Evolutionary conservation across 306 rosid species (phyloP).

Genomic region (peach (Prunus persica)): DNA sequence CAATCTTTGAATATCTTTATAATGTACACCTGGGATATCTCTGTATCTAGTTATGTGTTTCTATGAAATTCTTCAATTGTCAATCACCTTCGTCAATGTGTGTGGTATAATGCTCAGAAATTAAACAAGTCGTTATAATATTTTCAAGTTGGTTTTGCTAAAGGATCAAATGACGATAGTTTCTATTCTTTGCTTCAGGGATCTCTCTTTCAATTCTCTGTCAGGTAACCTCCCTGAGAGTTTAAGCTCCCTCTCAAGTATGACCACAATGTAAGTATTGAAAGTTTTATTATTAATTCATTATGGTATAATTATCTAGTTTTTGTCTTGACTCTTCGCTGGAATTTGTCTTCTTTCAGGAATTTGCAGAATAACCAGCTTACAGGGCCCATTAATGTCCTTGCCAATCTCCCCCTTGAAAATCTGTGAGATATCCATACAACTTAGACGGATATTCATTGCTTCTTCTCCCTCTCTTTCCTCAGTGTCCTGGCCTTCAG

Average conservation of each 20-base stretch:
- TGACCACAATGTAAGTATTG: conserved; percentile 56
- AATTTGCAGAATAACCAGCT: conserved; percentile 85
- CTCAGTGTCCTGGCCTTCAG: conserved; percentile 6
- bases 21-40: conserved; percentile 7
- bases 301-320: conserved; percentile 15
- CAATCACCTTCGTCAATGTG: neutral
- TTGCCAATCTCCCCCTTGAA: conserved; percentile 80
- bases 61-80: neutral
- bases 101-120: too few relatives aligned
- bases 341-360: conserved; percentile 42
- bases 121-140: too few relatives aligned
- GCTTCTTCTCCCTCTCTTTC: neutral
- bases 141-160: neutral
- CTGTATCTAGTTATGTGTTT: neutral
- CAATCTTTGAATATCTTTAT: neutral
- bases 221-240: conserved; percentile 79
- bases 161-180: conserved; percentile 13
- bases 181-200: conserved; percentile 61
- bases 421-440: conserved; percentile 50
- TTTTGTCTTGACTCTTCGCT: conserved; percentile 21
- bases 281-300: neutral
- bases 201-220: conserved; percentile 76
- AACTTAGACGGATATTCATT: conserved; percentile 14
- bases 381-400: conserved; percentile 77
- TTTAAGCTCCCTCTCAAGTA: conserved; percentile 74